Evolutionary conservation across 441 rosid genomes (phyloP).

Genomic region (Euphorbia corollata): DNA sequence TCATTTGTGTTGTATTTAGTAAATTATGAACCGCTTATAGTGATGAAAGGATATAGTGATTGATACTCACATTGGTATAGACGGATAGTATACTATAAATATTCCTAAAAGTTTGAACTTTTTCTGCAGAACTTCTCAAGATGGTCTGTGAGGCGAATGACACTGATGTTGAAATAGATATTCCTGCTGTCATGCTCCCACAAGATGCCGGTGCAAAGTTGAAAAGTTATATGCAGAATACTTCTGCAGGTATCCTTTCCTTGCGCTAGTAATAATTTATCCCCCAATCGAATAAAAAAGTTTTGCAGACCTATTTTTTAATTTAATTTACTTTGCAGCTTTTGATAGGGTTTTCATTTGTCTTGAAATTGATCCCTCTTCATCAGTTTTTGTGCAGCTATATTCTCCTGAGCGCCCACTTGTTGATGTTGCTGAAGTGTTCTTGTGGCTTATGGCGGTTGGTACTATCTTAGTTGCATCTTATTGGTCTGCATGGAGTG

Average conservation of each 20-base stretch:
- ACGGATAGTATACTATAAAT: not conserved
- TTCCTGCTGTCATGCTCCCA: constrained; percentile 94
- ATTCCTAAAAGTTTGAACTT: constrained; percentile 2
- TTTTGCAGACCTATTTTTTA: constrained; percentile 8
- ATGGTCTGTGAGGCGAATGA: constrained; percentile 96
- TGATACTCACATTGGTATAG: not conserved
- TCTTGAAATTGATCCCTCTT: constrained; percentile 22
- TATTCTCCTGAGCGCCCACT: constrained; percentile 89
- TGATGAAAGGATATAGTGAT: not conserved
- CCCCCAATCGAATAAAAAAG: not conserved
- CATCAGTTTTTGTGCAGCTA: constrained; percentile 78
- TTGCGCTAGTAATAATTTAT: not conserved
- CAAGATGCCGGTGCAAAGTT: constrained; percentile 91
- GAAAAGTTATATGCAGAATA: constrained; percentile 42
- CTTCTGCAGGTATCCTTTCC: constrained; percentile 45
- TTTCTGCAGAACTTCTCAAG: constrained; percentile 71
- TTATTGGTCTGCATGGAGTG: constrained; percentile 98
- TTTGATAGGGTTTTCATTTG: not conserved
- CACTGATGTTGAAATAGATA: constrained; percentile 64
- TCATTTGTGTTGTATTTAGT: not conserved
- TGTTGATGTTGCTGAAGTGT: constrained; percentile 95
- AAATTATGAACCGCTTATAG: not conserved
- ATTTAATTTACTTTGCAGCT: not conserved
- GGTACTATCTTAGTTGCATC: constrained; percentile 90
- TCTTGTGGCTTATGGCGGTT: constrained; percentile 95